Base-by-base conservation (phyloP, 2,329 filamentous ascomycete genomes). In the Alternaria hordeiaustralica region DNA sequence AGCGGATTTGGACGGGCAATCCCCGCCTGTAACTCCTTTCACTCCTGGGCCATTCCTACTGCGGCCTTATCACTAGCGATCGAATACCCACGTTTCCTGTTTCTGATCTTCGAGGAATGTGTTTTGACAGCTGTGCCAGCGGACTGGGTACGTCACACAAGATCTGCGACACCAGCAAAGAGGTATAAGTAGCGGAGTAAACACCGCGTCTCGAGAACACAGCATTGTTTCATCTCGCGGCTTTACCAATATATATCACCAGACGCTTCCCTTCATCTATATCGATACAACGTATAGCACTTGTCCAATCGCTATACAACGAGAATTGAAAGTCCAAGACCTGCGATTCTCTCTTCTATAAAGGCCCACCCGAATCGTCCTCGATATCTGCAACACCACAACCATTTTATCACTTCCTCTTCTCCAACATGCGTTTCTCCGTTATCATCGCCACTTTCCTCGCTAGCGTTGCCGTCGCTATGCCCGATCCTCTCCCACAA, bases 401-500 rank as follows among this genome's bases (percentile, higher is more conserved):
- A 47, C 43, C 6, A 26, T 44, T 11, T 21, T 4, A 33, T 11
- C 55, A 49, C 3, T 2, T 6, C 25, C 51, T 15, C 36, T 41
- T 25, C 36, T 21, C 33, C 60, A 66, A 18, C 2, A 71, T 71
- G 68, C 68, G 65, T 55, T 25, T 65, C 33, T 63, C 61, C n/a
- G 46, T 69, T 50, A 21, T 71, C 43, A 6, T 69, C 33, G 58
- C 67, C 50, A 63, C 68, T 12, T 45, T 71, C 51, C 54, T 71
- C 5, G 65, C 65, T 10, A 62, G 61, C 60, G 45, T 72, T 26
- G 69, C 62, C 45, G 36, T 61, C 26, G 72, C 72, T 6, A 63
- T 71, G 58, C 71, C 72, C 28, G 70, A 74, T 30, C 70, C 70
- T n/a, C 43, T 66, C 3, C 68, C 71, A 15, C 70, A 68, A 60